Base-by-base conservation (phyloP, 169 alveolate species). In the Plasmodium gonderi region DNA sequence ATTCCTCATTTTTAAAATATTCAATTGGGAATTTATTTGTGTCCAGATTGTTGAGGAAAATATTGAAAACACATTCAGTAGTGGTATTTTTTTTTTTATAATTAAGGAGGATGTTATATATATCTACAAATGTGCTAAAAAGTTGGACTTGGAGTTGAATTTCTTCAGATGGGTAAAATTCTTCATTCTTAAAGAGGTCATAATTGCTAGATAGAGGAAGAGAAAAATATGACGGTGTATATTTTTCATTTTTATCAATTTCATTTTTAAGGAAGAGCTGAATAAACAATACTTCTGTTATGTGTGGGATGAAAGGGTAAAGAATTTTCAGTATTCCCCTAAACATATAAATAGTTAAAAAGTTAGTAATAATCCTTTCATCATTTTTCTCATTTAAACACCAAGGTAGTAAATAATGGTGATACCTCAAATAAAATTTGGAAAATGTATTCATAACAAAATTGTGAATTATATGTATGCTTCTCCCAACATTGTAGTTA, bases 231-330 rank as follows among this genome's bases (percentile, higher is more conserved):
- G 14, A n/a, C 11, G 12, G 7, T 33, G 17, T 23, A 14, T 14
- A 14, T 7, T 4, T 7, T 1, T 14, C 42, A 4, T 29, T 23
- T 4, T 5, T 77, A n/a, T 77, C 14, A 4, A 14, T 29, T 31
- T 82, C 29, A 20, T 69, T 20, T 75, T 31, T 82, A 17, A 6
- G 38, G 42, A 44, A 69, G 38, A 82, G 47, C 23, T 75, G 80
- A 26, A 68, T 45, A 26, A 12, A 82, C 8, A 82, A 51, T 3
- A 82, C 33, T 69, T 82, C 92, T 6, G 83, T 23, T 68, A 82
- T 82, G 14, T 82, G 92, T 45, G 92, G 92, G 23, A 69, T 75
- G 26, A 82, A 82, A 23, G 92, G 92, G 23, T 44, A 82, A 2
- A 82, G 7, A 29, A 45, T 31, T 82, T 82, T 82, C 23, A 82